Conservation (phyloP, 768 basidiomycete genomes). For the Leccinum subtestaceum region DNA sequence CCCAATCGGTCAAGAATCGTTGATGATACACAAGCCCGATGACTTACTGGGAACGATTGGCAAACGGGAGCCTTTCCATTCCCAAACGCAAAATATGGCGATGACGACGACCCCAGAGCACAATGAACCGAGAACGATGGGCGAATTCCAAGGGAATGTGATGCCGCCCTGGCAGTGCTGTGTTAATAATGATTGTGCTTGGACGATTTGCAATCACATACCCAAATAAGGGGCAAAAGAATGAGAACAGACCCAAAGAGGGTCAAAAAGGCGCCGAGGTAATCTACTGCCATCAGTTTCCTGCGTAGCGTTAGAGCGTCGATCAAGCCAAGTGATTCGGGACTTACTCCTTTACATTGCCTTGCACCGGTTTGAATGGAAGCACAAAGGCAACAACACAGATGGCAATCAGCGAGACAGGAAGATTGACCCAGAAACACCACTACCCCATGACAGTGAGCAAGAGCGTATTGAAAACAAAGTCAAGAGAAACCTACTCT, state of each 20-base stretch:
- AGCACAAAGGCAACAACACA: constrained; percentile 58
- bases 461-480: background rate
- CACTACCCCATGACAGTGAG: constrained; percentile 38
- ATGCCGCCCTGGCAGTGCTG: constrained; percentile 54
- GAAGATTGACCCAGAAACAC: constrained; percentile 76
- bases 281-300: constrained; percentile 67
- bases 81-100: constrained; percentile 63
- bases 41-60: constrained; percentile 70
- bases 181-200: constrained; percentile 1
- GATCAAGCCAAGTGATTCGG: background rate
- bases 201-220: constrained; percentile 25
- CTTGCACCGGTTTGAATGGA: constrained; percentile 67
- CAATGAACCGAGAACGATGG: constrained; percentile 59
- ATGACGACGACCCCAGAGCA: constrained; percentile 53
- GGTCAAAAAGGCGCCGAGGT: constrained; percentile 55
- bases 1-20: background rate
- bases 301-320: constrained; percentile 26
- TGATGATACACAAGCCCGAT: background rate
- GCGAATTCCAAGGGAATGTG: constrained; percentile 69
- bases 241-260: constrained; percentile 60
- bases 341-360: constrained; percentile 49
- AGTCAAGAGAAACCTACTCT: constrained; percentile 39
- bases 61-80: constrained; percentile 65
- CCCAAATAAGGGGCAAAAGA: constrained; percentile 73
- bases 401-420: constrained; percentile 52